Percentiles rank a stretch among this genome's conserved stretches.
phyloP scores from a whole-genome alignment of 352 stramenopile species.

The Phytophthora vignae region DNA sequence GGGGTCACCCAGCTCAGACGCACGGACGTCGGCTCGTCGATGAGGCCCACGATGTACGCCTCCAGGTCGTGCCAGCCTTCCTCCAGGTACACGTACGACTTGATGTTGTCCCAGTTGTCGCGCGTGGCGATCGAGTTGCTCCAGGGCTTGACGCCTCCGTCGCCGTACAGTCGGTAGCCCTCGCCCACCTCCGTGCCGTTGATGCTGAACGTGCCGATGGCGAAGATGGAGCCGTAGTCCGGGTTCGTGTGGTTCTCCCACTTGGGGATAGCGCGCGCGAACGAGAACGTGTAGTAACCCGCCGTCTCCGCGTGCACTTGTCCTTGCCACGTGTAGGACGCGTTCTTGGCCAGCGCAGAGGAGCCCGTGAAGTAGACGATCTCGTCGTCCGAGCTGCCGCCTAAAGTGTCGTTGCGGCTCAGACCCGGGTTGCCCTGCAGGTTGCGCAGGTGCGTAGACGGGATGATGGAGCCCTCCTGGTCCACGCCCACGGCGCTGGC shows the following conservation, averaged over 20 bases:
- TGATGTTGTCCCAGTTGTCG: slow-evolving; percentile 46
- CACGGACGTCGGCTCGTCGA: slow-evolving; percentile 40
- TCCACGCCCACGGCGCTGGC: slow-evolving; percentile 39
- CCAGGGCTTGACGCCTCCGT: slow-evolving; percentile 40
- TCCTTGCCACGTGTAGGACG: slow-evolving; percentile 42
- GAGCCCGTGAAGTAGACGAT: slow-evolving; percentile 42
- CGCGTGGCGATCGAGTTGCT: slow-evolving; percentile 43
- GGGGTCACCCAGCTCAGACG: slow-evolving; percentile 41
- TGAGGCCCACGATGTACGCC: slow-evolving; percentile 32
- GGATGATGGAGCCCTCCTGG: slow-evolving; percentile 40
- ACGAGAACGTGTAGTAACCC: slow-evolving; percentile 42
- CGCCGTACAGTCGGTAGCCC: slow-evolving; percentile 36
- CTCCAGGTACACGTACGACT: slow-evolving; percentile 39
- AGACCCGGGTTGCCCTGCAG: slow-evolving; percentile 33
- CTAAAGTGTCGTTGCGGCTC: slow-evolving; percentile 29
- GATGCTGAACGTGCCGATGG: slow-evolving; percentile 31
- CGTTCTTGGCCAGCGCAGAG: slow-evolving; percentile 25
- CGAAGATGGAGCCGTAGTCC: slow-evolving; percentile 34
- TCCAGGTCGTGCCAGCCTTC: slow-evolving; percentile 39
- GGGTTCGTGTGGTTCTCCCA: slow-evolving; percentile 41
- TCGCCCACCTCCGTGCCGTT: slow-evolving; percentile 29
- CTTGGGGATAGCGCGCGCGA: slow-evolving; percentile 34
- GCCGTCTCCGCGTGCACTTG: slow-evolving; percentile 36
- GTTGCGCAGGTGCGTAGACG: slow-evolving; percentile 41
- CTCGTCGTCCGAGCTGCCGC: slow-evolving; percentile 25